These are phyloP conservation scores for Mycoemilia scoparia DNA, from an alignment of 192 early-diverging fungal species.

Conservation along the genomic window DNA sequence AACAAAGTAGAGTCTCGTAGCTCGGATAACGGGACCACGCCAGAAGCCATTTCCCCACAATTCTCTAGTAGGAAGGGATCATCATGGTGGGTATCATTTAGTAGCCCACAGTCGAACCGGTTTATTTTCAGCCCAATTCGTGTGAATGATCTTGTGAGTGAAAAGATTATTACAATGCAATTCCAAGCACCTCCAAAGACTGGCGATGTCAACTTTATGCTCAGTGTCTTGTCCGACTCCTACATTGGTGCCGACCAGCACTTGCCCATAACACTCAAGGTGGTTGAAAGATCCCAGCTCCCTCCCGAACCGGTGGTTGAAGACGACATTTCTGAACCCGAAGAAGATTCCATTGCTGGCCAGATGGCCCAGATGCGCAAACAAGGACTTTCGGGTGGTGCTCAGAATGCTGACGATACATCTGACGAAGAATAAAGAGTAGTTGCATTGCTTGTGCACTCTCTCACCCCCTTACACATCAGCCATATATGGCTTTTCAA, in stretches of 20 bases:
- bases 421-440: constrained; percentile 31
- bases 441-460: too few species aligned
- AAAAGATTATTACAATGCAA: constrained; percentile 54
- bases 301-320: constrained; percentile 52
- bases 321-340: constrained; percentile 92
- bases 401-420: constrained; percentile 20
- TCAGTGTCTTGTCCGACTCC: constrained; percentile 78
- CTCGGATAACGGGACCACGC: constrained; percentile 2
- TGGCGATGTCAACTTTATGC: constrained; percentile 62
- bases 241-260: constrained; percentile 66
- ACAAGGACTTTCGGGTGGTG: constrained; percentile 34
- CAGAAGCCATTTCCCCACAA: constrained; percentile 28
- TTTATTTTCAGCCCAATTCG: constrained; percentile 63
- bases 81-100: constrained; percentile 84
- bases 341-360: constrained; percentile 86
- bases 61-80: constrained; percentile 52
- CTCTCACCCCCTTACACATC: too few species aligned
- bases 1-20: constrained; percentile 9
- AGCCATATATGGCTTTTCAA: too few species aligned
- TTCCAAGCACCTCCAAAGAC: constrained; percentile 86
- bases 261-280: constrained; percentile 58
- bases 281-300: constrained; percentile 48
- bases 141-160: constrained; percentile 51
- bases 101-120: constrained; percentile 63
- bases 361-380: constrained; percentile 83